Conservation (phyloP, 1,139 yeast genomes). For the Hemisphaericaspora subhashii region DNA sequence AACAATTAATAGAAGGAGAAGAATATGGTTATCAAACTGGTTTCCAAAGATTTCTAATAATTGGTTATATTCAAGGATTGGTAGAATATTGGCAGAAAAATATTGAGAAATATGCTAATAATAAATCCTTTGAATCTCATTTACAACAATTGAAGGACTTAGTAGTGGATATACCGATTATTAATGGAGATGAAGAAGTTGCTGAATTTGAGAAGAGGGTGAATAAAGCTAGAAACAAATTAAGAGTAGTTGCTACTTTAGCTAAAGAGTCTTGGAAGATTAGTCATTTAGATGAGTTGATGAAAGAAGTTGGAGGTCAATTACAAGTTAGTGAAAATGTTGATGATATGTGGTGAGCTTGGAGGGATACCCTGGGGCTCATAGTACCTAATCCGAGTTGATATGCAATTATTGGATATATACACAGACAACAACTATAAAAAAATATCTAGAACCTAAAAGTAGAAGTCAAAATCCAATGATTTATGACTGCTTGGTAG, state of each 20-base stretch:
- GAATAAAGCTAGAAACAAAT: constrained; percentile 51
- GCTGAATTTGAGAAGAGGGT: constrained; percentile 45
- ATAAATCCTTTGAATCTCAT: constrained; percentile 25
- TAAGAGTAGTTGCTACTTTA: constrained; percentile 44
- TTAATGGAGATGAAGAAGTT: constrained; percentile 50
- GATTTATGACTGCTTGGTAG: constrained; percentile 36
- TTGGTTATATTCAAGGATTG: constrained; percentile 66
- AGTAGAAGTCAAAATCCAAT: constrained; percentile 43
- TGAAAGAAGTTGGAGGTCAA: constrained; percentile 40
- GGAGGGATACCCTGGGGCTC: too few species aligned
- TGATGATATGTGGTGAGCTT: constrained; percentile 51
- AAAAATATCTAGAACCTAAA: too few species aligned
- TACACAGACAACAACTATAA: background rate
- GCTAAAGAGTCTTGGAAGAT: constrained; percentile 37
- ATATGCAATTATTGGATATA: too few species aligned
- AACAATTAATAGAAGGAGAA: constrained; percentile 63
- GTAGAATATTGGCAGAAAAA: constrained; percentile 36
- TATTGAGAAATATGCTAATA: constrained; percentile 18
- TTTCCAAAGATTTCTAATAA: constrained; percentile 61
- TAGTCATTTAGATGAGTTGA: constrained; percentile 31
- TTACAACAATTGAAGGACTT: constrained; percentile 27
- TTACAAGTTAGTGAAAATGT: constrained; percentile 40
- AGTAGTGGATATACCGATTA: constrained; percentile 25
- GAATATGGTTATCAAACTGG: constrained; percentile 81
- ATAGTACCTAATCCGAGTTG: too few species aligned